phyloP scores from a whole-genome alignment of 305 asterid genomes.

The Rubia occidens region DNA sequence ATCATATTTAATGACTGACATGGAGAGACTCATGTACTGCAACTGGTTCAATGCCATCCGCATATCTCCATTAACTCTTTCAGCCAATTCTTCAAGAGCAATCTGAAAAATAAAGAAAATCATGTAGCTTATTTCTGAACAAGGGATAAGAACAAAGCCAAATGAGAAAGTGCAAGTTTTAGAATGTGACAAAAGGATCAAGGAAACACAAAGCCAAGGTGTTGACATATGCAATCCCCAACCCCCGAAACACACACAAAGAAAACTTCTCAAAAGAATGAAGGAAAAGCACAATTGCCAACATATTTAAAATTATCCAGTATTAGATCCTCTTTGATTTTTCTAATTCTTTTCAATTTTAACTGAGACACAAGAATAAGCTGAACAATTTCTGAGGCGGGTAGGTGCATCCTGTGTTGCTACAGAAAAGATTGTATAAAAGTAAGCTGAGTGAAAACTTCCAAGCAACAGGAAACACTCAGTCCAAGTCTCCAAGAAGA shows the following conservation, averaged over 20 bases:
- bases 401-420: neutral
- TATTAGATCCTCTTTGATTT: neutral
- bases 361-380: neutral
- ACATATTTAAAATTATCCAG: neutral
- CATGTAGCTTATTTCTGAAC: neutral
- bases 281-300: neutral
- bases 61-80: constrained; percentile 87
- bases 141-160: neutral
- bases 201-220: neutral
- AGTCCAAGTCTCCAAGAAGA: neutral
- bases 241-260: neutral
- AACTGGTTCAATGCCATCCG: constrained; percentile 95
- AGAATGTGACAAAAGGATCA: neutral
- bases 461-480: neutral
- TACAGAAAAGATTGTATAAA: neutral
- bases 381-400: neutral
- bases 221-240: neutral
- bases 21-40: constrained; percentile 93
- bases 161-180: neutral
- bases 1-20: constrained; percentile 80
- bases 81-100: constrained; percentile 92
- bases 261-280: neutral
- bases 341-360: neutral
- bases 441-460: neutral
- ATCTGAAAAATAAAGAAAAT: constrained; percentile 37